These are phyloP conservation scores for Closterium sp. DNA, from an alignment of 139 green algal species.

Conservation along the genomic window DNA sequence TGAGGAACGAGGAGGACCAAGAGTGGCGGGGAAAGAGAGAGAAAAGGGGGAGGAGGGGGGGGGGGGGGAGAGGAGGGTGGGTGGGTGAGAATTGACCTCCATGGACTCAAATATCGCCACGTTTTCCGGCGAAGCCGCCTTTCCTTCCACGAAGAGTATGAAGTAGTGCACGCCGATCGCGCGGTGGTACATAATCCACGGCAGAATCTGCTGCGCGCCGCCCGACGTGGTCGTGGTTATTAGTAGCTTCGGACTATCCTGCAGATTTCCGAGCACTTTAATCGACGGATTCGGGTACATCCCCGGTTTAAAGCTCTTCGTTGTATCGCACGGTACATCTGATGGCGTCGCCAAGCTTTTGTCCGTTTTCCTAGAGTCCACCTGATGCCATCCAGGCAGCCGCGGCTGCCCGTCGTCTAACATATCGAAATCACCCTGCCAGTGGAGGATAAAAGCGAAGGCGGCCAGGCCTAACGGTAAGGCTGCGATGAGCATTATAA, in stretches of 20 bases:
- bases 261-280: background rate
- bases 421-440: background rate
- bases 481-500: background rate
- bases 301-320: background rate
- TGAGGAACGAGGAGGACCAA: too few species aligned
- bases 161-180: constrained; percentile 31
- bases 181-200: constrained; percentile 50
- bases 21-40: background rate
- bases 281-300: background rate
- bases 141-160: constrained; percentile 47
- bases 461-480: background rate
- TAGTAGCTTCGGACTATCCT: constrained; percentile 31
- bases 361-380: background rate
- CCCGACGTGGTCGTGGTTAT: constrained; percentile 43
- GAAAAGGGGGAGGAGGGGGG: background rate
- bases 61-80: background rate
- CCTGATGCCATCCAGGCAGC: background rate
- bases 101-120: constrained; percentile 28
- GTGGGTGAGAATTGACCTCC: background rate
- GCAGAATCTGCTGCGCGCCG: constrained; percentile 31
- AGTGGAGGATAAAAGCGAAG: constrained; percentile 1
- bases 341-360: background rate
- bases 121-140: constrained; percentile 28
- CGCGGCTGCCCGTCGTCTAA: constrained; percentile 1
- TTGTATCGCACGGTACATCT: background rate